Base-by-base conservation (phyloP, 2,329 filamentous ascomycete genomes). In the Neonectria hederae region DNA sequence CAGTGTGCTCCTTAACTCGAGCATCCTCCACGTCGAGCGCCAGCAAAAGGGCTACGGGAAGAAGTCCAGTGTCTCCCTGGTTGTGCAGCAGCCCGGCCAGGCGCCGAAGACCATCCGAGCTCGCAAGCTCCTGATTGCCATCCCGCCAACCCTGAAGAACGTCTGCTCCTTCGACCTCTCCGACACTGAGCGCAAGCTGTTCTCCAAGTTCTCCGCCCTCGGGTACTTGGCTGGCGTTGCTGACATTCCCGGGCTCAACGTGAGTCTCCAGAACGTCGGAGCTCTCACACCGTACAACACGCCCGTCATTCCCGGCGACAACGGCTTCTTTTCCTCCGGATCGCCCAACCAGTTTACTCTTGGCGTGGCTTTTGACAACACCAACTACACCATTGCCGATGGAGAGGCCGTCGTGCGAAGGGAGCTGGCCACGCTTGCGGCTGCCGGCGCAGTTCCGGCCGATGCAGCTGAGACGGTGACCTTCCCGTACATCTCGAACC, bases 121-220 rank as follows among this genome's bases (percentile, higher is more conserved):
- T 3, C 74, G 73, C 60, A 77, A 75, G 66, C 65, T 77, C 0
- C 66, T 77, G 1, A 60, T 77, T 21, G 74, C 76, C 0, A 68
- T 73, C 2, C 71, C 75, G 0, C 75, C 74, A 7, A 73, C 73
- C 0, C 58, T 67, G 0, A 52, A 66, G 1, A 76, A 76, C 43
- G 53, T 75, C 1, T 62, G 57, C 2, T 43, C 66, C 0, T 77
- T 73, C 66, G 72, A 77, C 32, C 70, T 77, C 1, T 63, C 71
- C 22, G n/a, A 62, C 0, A 56, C 59, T 0, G 75, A 77, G 55
- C 65, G 51, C 19, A 55, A 49, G 0, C 46, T 77, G 22, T 76
- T 77, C 40, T 66, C 63, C 58, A 73, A 74, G 58, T 75, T 74
- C 66, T 54, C 62, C 0, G 68, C 67, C 63, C 63, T 71, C 13